A percentile compares a stretch with the other conserved stretches of the same genome.
phyloP scores from a whole-genome alignment of 805 yeast species.

The Suhomyces canberraensis region DNA sequence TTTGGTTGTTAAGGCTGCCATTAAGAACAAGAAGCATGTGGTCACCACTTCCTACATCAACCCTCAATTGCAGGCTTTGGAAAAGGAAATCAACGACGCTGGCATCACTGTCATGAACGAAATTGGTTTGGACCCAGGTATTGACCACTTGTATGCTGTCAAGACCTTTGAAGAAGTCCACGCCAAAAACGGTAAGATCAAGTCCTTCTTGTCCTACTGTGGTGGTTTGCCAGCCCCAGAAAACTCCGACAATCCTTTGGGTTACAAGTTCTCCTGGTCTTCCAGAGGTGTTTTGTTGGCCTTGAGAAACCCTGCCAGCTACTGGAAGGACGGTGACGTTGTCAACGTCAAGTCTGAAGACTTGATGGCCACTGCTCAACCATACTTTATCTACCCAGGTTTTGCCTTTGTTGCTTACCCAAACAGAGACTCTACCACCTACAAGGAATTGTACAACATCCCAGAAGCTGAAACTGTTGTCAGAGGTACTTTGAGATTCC shows the following conservation, averaged over 20 bases:
- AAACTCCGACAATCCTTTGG: conserved; percentile 94
- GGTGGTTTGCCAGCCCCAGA: conserved; percentile 99
- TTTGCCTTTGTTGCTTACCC: conserved; percentile 94
- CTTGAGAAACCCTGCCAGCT: conserved; percentile 87
- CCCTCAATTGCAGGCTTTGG: conserved; percentile 83
- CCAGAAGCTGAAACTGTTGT: conserved; percentile 97
- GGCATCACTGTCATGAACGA: conserved; percentile 98
- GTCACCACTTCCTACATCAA: conserved; percentile 97
- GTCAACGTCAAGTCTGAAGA: conserved; percentile 82
- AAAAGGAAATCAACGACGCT: conserved; percentile 84
- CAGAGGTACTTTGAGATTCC: conserved; percentile 96
- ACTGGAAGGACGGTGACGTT: conserved; percentile 80
- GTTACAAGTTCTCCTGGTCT: conserved; percentile 99
- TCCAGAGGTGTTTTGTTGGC: conserved; percentile 97
- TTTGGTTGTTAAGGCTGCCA: conserved; percentile 88
- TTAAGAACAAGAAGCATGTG: conserved; percentile 77
- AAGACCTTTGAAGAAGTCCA: conserved; percentile 98
- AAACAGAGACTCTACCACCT: conserved; percentile 95
- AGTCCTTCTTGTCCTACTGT: conserved; percentile 92
- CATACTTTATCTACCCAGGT: conserved; percentile 94
- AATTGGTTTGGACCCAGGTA: conserved; percentile 98
- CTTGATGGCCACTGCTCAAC: conserved; percentile 91
- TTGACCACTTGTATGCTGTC: conserved; percentile 97
- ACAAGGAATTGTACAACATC: conserved; percentile 85
- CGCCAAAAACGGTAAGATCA: conserved; percentile 84